phyloP scores from a whole-genome alignment of 306 rosid genomes.

The Vigna mungo region DNA sequence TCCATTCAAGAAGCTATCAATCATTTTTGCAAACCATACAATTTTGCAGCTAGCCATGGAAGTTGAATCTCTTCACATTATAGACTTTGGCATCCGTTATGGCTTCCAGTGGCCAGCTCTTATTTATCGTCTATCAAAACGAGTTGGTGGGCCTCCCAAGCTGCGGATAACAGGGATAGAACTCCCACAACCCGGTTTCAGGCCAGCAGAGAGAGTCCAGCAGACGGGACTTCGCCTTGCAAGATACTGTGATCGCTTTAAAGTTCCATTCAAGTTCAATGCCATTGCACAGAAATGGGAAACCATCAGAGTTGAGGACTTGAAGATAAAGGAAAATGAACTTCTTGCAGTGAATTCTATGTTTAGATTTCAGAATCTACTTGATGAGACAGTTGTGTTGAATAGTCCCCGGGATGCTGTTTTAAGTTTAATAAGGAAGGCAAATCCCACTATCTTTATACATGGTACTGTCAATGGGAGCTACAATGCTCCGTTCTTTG shows the following conservation, averaged over 20 bases:
- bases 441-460: conserved; percentile 57
- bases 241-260: conserved; percentile 65
- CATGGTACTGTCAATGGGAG: conserved; percentile 56
- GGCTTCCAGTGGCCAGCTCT: conserved; percentile 84
- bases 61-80: conserved; percentile 60
- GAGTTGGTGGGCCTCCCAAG: conserved; percentile 67
- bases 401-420: conserved; percentile 69
- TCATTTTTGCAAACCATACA: conserved; percentile 59
- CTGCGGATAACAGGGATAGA: conserved; percentile 78
- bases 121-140: conserved; percentile 57
- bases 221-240: conserved; percentile 52
- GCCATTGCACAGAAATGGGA: conserved; percentile 75
- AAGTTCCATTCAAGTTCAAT: conserved; percentile 56
- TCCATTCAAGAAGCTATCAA: conserved; percentile 60
- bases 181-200: conserved; percentile 55
- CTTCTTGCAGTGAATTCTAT: conserved; percentile 59
- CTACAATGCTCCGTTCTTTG: conserved; percentile 71
- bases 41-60: conserved; percentile 57
- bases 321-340: conserved; percentile 57
- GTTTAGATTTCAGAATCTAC: conserved; percentile 57
- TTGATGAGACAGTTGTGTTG: conserved; percentile 64
- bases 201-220: conserved; percentile 54
- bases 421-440: conserved; percentile 56
- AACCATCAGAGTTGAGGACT: conserved; percentile 59
- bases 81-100: conserved; percentile 76